Evolutionary conservation across 1,284 basidiomycete species (phyloP).

Genomic region (Hymenochaete sp.): DNA sequence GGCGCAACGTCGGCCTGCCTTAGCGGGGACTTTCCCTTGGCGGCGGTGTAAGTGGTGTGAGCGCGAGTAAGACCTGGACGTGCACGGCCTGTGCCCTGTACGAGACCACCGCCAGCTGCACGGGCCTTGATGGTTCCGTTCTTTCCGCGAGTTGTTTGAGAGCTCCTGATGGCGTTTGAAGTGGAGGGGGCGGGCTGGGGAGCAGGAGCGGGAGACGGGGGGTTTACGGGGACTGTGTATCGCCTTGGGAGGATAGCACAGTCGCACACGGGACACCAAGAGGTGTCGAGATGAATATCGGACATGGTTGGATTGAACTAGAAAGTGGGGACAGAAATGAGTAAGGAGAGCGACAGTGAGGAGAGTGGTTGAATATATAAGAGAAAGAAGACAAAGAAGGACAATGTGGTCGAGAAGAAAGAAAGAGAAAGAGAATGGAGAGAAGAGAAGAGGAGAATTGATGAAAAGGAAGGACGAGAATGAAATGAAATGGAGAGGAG

Average conservation of each 20-base stretch:
- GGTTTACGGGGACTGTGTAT: conserved; percentile 37
- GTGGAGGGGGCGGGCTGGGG: conserved; percentile 1
- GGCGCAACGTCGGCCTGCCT: conserved; percentile 22
- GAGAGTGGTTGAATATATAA: too few species aligned
- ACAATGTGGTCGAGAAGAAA: too few species aligned
- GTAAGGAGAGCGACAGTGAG: too few species aligned
- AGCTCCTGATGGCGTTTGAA: conserved; percentile 21
- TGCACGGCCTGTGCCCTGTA: conserved; percentile 52
- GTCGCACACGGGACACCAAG: conserved; percentile 68
- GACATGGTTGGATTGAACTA: conserved; percentile 31
- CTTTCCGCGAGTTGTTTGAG: conserved; percentile 32
- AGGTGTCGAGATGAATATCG: conserved; percentile 43
- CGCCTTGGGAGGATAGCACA: conserved; percentile 64
- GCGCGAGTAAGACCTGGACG: conserved; percentile 7
- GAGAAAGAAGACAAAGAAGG: too few species aligned
- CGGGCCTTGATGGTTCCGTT: conserved; percentile 31
- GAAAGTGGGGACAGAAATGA: too few species aligned
- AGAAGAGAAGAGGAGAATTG: neutral
- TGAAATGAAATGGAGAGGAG: neutral
- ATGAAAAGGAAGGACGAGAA: neutral
- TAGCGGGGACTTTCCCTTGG: conserved; percentile 6
- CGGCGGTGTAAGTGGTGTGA: conserved; percentile 9
- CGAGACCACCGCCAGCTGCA: conserved; percentile 39
- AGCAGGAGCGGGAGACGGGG: conserved; percentile 18
- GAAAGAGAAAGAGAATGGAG: too few species aligned